Evolutionary conservation across 495 filamentous ascomycete species (phyloP), one percentile per base, ranked within the genome.

Genomic region (Talaromyces proteolyticus): DNA sequence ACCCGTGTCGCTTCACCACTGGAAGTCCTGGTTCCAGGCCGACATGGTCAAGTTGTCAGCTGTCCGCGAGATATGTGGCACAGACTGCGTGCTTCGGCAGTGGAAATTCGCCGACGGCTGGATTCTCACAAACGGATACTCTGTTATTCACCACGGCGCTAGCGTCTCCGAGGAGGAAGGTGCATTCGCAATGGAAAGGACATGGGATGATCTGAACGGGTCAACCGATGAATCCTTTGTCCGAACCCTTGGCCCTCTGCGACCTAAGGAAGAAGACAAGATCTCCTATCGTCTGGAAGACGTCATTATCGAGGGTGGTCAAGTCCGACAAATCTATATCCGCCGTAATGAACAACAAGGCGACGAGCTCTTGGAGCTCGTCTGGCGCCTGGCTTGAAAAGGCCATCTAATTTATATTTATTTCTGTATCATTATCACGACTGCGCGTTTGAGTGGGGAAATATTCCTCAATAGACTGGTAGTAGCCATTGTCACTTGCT

Each of bases 1-100:
- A 0, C 73, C 78, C 2, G 72, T 84, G 1, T 70, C 73, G 10
- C 71, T 85, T 16, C 80, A 83, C 58, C 79, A 83, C 61, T 83
- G 76, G 72, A 77, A 79, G 44, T 74, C 68, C 1, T 76, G 72
- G 71, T 79, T 79, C 69, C 64, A 78, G 40, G 63, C 69, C 22
- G 69, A 74, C 43, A 73, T 82, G 63, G 63, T 70, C 20, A 70
- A 73, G 23, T 66, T 73, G 20, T 68, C 67, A 36, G 66, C 69
- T 24, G 64, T 82, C 14, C 60, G 77, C 23, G 67, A 76, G 25
- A 59, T 77, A 2, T 85, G 79, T 53, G 79, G 79, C 18, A 74
- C 78, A 38, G 59, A 60, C 14, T 83, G 78, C 47, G 67, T 82
- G 19, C 59, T 84, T 37, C 77, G 79, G 52, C 72, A 78, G 34